Evolutionary conservation across 2,329 filamentous ascomycete species (phyloP).

Genomic region (Ilyonectria robusta): DNA sequence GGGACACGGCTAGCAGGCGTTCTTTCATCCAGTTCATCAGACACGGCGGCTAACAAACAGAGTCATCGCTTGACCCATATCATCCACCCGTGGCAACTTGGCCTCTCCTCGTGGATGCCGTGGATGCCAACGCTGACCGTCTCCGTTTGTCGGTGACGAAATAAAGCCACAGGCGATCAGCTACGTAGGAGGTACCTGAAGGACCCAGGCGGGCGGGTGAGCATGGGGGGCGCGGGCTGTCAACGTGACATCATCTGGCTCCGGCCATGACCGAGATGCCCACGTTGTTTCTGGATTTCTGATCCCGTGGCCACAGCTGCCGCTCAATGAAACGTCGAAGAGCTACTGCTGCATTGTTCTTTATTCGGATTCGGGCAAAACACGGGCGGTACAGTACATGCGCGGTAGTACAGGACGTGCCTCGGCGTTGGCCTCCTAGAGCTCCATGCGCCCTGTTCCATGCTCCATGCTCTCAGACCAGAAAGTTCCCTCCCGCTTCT

Average conservation of each 20-base stretch:
- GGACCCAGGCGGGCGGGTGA: slow-evolving; percentile 18
- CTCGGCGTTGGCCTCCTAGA: not conserved
- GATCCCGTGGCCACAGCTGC: slow-evolving; percentile 24
- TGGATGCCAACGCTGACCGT: slow-evolving; percentile 29
- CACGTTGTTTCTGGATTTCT: slow-evolving; percentile 19
- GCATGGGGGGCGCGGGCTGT: slow-evolving; percentile 15
- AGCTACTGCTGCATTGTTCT: slow-evolving; percentile 17
- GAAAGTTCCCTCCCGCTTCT: slow-evolving; percentile 5
- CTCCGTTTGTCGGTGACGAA: slow-evolving; percentile 26
- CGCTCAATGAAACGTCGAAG: slow-evolving; percentile 8
- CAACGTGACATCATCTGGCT: slow-evolving; percentile 31
- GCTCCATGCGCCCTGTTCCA: not conserved
- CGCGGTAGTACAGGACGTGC: not conserved
- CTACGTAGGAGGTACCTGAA: slow-evolving; percentile 9
- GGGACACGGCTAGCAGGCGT: not conserved
- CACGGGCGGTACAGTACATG: not conserved
- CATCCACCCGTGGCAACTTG: slow-evolving; percentile 17
- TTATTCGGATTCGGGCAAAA: not conserved
- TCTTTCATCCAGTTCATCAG: not conserved
- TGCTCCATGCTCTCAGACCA: not conserved
- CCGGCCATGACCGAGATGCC: slow-evolving; percentile 28
- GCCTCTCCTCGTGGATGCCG: slow-evolving; percentile 19
- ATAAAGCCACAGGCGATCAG: slow-evolving; percentile 10
- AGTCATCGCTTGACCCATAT: slow-evolving; percentile 15
- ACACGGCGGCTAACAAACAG: slow-evolving; percentile 10